Base-by-base conservation (phyloP, 768 basidiomycete species). In the Sistotremastrum suecicum region DNA sequence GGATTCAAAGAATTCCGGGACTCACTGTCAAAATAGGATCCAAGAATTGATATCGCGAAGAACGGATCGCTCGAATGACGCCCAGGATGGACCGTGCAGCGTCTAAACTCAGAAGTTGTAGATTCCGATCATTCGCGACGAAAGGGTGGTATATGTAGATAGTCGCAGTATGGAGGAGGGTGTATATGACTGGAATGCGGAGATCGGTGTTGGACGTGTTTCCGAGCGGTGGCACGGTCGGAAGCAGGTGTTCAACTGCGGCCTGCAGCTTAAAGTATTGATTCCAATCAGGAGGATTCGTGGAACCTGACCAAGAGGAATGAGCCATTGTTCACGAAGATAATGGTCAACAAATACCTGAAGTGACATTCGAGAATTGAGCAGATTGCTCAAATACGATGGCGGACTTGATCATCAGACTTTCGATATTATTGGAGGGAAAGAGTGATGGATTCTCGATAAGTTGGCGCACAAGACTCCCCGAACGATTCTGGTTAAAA, bases 31-130 rank as follows among this genome's bases (percentile, higher is more conserved):
- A 20, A 20, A 85, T 74, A 29, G 83, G 83, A 62, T 87, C 83
- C n/a, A 85, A 68, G 60, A 75, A 80, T 36, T 72, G 69, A 50
- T 74, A 80, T 53, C 84, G 82, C 53, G 69, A 60, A 28, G 83
- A 79, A 28, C 68, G 59, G 46, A 84, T 66, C 49, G 75, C 72
- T 53, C 77, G 78, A 55, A 78, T 70, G 54, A 85, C 61, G 37
- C 71, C 63, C 43, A 76, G 69, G 50, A 74, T 73, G 35, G 74
- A 64, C 43, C 75, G 70, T 12, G 83, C 79, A 30, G 82, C 78
- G 36, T 65, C 69, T 40, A 78, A 63, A 50, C 80, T 79, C 59
- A 83, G 83, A 31, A 78, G 78, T 50, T 77, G 78, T 20, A 76
- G 70, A 39, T 70, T 57, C 10, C 70, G 65, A 55, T 81, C 76